Evolutionary conservation across 768 basidiomycete genomes (phyloP), one percentile per base, ranked within the genome.

Genomic region (Psilocybe subaeruginosa): DNA sequence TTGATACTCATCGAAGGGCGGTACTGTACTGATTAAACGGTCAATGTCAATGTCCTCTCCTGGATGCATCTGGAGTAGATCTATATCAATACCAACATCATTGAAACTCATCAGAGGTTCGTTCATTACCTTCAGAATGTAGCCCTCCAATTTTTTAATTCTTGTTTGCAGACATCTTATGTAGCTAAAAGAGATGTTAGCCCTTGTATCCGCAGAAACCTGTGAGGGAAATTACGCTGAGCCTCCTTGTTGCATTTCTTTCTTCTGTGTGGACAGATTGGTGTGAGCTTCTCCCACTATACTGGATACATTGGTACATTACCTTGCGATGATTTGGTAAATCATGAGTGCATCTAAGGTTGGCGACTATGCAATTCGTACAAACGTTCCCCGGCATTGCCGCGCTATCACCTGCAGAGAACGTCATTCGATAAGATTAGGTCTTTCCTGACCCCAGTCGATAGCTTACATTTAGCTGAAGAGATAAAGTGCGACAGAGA

Each of bases 381-480:
- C 88, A 89, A 45, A 74, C 71, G 19, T 81, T 82, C 2, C 76
- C 74, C 3, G 81, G 82, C 80, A 82, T 84, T 58, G 78, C 81
- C n/a, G 85, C 83, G 63, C 88, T 89, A 61, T 90, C 85, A 63
- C 86, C 85, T 85, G 48, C 47, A 53, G 11, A 17, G n/a, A 49
- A 37, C 8, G 30, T 29, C 48, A 49, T 31, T 8, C 27, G 41
- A 11, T 54, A 8, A 6, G 9, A 33, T 27, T 51, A n/a, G 14
- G 35, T 5, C 30, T 6, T 35, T 35, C 11, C 7, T 7, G 33
- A 11, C 11, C 8, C 16, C 1, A 37, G 4, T 33, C 8, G 16
- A 53, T 3, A 4, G 35, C 51, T 33, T 70, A 80, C 80, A 81
- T 73, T 78, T 76, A 52, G 51, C 51, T 53, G 14, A 43, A 11